Base-by-base conservation (phyloP, 305 asterid genomes). In the Fraxinus nigra region DNA sequence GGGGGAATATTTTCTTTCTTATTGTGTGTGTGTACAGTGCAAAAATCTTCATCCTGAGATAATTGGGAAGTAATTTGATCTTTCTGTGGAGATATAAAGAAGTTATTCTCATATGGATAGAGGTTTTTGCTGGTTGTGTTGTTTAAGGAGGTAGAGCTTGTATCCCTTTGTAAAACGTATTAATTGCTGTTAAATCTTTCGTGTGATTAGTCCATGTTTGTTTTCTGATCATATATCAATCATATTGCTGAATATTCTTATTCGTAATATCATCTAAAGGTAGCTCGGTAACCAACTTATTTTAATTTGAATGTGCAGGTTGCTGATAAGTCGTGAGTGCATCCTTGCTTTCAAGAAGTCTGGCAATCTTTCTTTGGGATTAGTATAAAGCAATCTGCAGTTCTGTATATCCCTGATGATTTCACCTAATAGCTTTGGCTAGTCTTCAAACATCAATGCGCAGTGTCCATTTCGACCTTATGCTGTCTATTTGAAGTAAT, bases 281-380 rank as follows among this genome's bases (percentile, higher is more conserved):
- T n/a, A n/a, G 10, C 63, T 40, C n/a, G 40, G 75, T 26, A 69
- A 69, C 18, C 43, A 14, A 78, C 37, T 75, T 67, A 67, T 76
- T 75, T 11, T 37, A 30, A 24, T 61, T 72, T 14, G 28, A 38
- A 74, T 33, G 30, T 48, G 70, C 90, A 87, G 90, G 22, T 85
- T 72, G 86, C 86, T 20, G 87, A 83, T 28, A 87, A 83, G 84
- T 77, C 72, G 33, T 83, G 83, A 34, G 79, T 16, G 70, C 69
- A 22, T 70, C 26, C 72, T 56, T 20, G 69, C 79, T 86, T 76
- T 28, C 9, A 5, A 72, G 76, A 61, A 18, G 59, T 67, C 30
- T 6, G 81, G 82, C 74, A 40, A 59, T 80, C 10, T 78, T 77
- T 72, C 30, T 32, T 4, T n/a, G 75, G 85, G 56, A 65, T 43